Conservation (phyloP, 1,284 basidiomycete species). For the Termitomyces sp. region DNA sequence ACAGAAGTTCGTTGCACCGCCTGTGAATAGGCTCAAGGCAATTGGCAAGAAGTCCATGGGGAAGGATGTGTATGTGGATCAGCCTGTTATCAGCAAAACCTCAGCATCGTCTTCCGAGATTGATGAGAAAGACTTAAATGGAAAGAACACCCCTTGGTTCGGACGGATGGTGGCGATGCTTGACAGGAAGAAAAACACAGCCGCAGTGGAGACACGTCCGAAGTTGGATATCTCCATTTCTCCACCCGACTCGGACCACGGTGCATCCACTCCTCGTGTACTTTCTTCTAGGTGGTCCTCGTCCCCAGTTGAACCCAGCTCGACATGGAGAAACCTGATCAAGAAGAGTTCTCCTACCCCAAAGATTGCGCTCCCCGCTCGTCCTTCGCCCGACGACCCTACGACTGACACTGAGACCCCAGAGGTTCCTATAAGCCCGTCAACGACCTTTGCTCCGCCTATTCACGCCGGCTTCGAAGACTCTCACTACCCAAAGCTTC, state of each 20-base stretch:
- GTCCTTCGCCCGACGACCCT: slow-evolving; percentile 17
- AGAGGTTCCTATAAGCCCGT: neutral
- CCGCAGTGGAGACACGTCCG: slow-evolving; percentile 22
- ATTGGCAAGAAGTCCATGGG: slow-evolving; percentile 35
- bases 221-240: slow-evolving; percentile 41
- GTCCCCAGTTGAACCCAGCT: slow-evolving; percentile 15
- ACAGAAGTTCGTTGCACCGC: slow-evolving; percentile 24
- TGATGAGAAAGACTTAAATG: slow-evolving; percentile 14
- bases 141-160: slow-evolving; percentile 27
- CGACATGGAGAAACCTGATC: slow-evolving; percentile 11
- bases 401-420: slow-evolving; percentile 19
- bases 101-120: slow-evolving; percentile 3
- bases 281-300: slow-evolving; percentile 29
- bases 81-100: slow-evolving; percentile 16
- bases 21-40: slow-evolving; percentile 40
- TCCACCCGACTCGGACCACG: slow-evolving; percentile 9
- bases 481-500: slow-evolving; percentile 22
- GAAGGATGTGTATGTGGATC: slow-evolving; percentile 23
- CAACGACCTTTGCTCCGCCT: slow-evolving; percentile 38
- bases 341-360: slow-evolving; percentile 15
- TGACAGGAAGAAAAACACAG: slow-evolving; percentile 21
- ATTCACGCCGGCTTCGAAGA: slow-evolving; percentile 48
- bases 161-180: slow-evolving; percentile 25
- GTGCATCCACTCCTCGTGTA: slow-evolving; percentile 16
- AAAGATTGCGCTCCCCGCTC: slow-evolving; percentile 19